Conservation (phyloP, 140 eudicot species). For the Erigeron philadelphicus region DNA sequence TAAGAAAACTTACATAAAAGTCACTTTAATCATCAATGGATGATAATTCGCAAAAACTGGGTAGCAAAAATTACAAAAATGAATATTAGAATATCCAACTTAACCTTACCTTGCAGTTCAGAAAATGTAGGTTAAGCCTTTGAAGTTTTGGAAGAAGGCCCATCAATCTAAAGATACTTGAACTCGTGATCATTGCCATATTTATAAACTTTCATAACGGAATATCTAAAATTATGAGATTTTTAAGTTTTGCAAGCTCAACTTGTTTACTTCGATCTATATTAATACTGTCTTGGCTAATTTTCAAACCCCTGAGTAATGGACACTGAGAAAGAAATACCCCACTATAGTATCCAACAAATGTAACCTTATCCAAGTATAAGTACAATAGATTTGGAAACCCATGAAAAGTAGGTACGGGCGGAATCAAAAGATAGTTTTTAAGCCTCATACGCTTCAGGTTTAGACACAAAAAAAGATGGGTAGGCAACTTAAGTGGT, state of each 20-base stretch:
- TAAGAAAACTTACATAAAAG: background rate
- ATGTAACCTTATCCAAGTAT: background rate
- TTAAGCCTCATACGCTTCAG: constrained; percentile 1
- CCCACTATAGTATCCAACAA: background rate
- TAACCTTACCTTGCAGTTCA: background rate
- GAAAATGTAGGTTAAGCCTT: background rate
- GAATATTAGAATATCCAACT: background rate
- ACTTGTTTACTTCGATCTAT: background rate
- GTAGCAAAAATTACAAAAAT: background rate
- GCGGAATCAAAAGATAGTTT: background rate
- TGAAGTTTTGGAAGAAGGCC: background rate
- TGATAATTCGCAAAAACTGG: background rate
- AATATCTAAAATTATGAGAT: background rate
- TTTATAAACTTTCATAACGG: background rate
- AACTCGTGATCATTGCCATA: background rate
- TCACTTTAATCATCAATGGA: background rate
- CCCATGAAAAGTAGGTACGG: background rate
- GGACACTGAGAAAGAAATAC: background rate
- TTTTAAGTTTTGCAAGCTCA: background rate
- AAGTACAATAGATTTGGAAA: constrained; percentile 13
- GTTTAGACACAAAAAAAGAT: constrained; percentile 14
- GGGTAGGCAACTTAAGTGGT: constrained; percentile 6
- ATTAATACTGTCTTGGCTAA: background rate
- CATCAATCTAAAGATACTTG: background rate
- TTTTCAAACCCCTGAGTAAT: background rate